Percentiles rank a stretch among this genome's conserved stretches.
Evolutionary conservation across 768 basidiomycete genomes (phyloP).

Genomic region (Boletellus sp.): DNA sequence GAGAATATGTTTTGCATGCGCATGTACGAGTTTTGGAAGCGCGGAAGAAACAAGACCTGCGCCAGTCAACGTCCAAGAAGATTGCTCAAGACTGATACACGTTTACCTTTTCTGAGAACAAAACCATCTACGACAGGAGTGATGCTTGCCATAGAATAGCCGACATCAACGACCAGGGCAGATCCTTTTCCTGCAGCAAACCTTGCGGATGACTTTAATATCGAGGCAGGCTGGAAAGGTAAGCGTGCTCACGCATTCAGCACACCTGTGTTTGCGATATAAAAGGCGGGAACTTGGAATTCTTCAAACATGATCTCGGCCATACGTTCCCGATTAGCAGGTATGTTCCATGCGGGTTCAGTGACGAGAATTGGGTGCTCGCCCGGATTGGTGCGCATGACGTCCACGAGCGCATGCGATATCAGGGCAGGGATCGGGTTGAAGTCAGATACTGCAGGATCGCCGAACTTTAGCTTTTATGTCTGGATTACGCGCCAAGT

Average conservation of each 20-base stretch:
- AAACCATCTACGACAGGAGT: conserved; percentile 98
- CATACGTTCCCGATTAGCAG: conserved; percentile 89
- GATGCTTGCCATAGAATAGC: conserved; percentile 83
- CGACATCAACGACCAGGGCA: conserved; percentile 94
- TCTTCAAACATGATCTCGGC: conserved; percentile 98
- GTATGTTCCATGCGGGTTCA: conserved; percentile 95
- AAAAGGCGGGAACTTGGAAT: conserved; percentile 91
- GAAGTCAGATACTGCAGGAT: conserved; percentile 65
- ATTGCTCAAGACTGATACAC: background rate
- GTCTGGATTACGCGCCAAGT: background rate
- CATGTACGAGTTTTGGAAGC: conserved; percentile 76
- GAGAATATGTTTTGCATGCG: conserved; percentile 70
- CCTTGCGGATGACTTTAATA: conserved; percentile 38
- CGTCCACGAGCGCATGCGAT: conserved; percentile 68
- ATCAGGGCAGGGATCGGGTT: conserved; percentile 67
- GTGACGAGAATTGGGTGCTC: conserved; percentile 93
- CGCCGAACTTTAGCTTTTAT: conserved; percentile 2
- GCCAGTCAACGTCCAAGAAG: background rate
- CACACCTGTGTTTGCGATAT: conserved; percentile 92
- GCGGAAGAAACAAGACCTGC: conserved; percentile 75
- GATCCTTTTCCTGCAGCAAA: conserved; percentile 97
- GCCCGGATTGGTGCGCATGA: conserved; percentile 70
- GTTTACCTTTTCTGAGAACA: conserved; percentile 86
- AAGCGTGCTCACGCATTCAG: conserved; percentile 72
- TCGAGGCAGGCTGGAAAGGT: conserved; percentile 1